A percentile compares a stretch with the other conserved stretches of the same genome.
These are phyloP conservation scores for Colletotrichum tropicale DNA, from an alignment of 2,329 filamentous ascomycete genomes.

Conservation along the genomic window DNA sequence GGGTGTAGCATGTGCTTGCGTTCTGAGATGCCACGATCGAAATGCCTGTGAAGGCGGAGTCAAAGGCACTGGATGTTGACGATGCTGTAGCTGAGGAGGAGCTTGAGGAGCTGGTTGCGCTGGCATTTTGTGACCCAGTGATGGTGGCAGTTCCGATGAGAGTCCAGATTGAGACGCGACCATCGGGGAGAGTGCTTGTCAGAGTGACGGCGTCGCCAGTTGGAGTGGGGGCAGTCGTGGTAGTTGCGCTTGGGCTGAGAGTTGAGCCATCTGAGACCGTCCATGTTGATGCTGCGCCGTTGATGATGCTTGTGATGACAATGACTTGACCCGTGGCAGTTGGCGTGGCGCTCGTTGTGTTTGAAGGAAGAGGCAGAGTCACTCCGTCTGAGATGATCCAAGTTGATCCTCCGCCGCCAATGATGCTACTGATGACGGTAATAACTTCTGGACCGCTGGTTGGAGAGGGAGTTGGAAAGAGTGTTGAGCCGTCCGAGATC, in stretches of 20 bases:
- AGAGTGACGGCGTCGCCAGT: background rate
- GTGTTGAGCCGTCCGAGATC: background rate
- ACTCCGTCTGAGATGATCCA: background rate
- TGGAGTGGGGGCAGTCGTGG: background rate
- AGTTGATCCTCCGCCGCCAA: background rate
- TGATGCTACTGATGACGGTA: background rate
- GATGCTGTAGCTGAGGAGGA: background rate
- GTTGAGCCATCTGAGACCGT: background rate
- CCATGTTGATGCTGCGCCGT: background rate
- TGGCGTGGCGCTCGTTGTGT: background rate
- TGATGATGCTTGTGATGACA: background rate
- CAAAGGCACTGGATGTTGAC: background rate
- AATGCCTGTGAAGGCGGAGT: conserved; percentile 13
- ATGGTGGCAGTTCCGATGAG: background rate
- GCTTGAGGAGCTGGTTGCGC: background rate
- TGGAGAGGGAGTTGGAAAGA: background rate
- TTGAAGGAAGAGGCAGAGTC: background rate
- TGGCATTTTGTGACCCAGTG: background rate
- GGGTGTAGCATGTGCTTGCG: conserved; percentile 8
- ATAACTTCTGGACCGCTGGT: background rate
- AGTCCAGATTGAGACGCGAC: background rate
- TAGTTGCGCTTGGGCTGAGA: background rate
- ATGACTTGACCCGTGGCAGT: background rate
- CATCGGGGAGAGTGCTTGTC: background rate
- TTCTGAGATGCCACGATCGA: background rate